Evolutionary conservation across 495 filamentous ascomycete species (phyloP), one percentile per base, ranked within the genome.

Genomic region (Acidiella bohemica): DNA sequence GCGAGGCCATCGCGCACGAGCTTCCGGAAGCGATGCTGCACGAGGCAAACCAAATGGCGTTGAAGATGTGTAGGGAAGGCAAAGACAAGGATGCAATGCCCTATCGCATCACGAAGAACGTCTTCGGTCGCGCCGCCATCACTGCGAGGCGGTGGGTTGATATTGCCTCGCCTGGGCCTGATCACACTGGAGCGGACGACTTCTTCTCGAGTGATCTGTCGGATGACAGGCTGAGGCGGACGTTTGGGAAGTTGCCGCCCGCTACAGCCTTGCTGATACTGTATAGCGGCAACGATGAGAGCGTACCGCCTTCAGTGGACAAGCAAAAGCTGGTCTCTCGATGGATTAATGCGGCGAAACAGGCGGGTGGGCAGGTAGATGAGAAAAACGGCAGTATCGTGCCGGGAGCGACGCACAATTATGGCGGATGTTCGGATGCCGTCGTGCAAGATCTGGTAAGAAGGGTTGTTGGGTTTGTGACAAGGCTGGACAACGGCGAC

Each of bases 141-240:
- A 74, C 76, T 12, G 83, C 82, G 1, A 60, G 67, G 31, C 55
- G 88, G 42, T 87, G 81, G 68, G 54, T 74, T 20, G 73, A 74
- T 40, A 65, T 95, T 17, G 69, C 67, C 5, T 75, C 68, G 27
- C 66, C 67, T 1, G 54, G 71, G 28, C 66, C 67, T 0, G 51
- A 74, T 58, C 44, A 57, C 21, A 67, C 64, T 4, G 79, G 82
- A 10, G 77, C 78, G 33, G 88, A 97, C 59, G 90, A 96, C 57
- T 80, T 81, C 47, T 97, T 95, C 62, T 83, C 78, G 42, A 80
- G 80, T 5, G 83, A 88, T 56, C 61, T 93, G 32, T 54, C 58
- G 0, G 76, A 82, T 33, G 59, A 71, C 34, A 58, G 67, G 38
- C 58, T 86, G 30, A 37, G 44, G 31, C 50, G 60, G 30, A 81